Conservation (phyloP, 495 filamentous ascomycete species). For the Chaetomium tenue region DNA sequence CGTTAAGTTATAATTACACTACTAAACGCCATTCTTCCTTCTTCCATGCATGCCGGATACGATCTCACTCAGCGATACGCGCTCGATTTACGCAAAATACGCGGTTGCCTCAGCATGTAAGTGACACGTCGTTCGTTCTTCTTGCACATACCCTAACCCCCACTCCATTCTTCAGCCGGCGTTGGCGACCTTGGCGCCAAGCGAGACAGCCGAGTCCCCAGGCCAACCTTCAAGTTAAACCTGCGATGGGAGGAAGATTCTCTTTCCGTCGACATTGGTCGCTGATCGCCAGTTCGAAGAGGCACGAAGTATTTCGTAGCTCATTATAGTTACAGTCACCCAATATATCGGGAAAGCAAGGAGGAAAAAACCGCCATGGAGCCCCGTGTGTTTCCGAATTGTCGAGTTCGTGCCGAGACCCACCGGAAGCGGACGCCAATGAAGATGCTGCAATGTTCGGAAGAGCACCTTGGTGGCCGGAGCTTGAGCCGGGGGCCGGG, state of each 20-base stretch:
- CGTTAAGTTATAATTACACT: no score
- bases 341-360: background rate
- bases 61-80: no score
- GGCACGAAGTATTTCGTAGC: background rate
- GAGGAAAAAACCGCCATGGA: background rate
- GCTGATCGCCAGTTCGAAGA: no score
- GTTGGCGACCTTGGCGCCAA: background rate
- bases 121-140: no score
- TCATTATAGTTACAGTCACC: background rate
- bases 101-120: no score
- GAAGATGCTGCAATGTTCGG: background rate
- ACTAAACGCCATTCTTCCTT: no score
- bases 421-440: background rate
- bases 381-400: background rate
- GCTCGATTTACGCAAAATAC: no score
- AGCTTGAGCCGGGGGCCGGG: background rate
- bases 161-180: background rate
- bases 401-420: background rate
- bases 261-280: background rate
- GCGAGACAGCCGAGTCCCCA: background rate
- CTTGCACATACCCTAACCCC: no score
- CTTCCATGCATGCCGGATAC: no score
- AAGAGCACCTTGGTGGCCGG: constrained; percentile 2
- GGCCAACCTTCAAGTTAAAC: background rate
- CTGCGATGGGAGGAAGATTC: background rate